A percentile compares a stretch with the other conserved stretches of the same genome.
Evolutionary conservation across 75 land plant genomes (phyloP).

Genomic region (Pinus taeda): DNA sequence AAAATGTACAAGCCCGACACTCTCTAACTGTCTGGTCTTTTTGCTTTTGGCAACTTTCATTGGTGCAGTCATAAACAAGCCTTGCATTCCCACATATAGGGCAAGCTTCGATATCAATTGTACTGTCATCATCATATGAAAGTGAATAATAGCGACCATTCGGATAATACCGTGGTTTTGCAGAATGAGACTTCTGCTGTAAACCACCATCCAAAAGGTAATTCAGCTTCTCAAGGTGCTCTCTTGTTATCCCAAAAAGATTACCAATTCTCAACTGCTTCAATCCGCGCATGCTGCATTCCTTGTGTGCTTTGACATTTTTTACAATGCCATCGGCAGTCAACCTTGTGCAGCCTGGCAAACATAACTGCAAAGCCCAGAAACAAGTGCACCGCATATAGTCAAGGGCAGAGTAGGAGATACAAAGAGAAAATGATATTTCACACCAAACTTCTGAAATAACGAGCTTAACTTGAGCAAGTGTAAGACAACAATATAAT

Average conservation of each 20-base stretch:
- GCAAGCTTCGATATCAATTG: constrained; percentile 62
- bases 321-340: constrained; percentile 56
- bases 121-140: constrained; percentile 41
- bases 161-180: constrained; percentile 51
- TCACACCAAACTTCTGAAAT: too few relatives aligned
- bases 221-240: constrained; percentile 50
- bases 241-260: constrained; percentile 45
- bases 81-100: constrained; percentile 36
- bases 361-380: too few relatives aligned
- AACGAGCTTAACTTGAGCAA: too few relatives aligned
- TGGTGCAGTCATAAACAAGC: constrained; percentile 75
- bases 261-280: constrained; percentile 58
- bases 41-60: constrained; percentile 33
- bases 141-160: constrained; percentile 25
- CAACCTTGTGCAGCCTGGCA: constrained; percentile 43
- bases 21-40: neutral
- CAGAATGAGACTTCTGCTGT: neutral
- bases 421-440: too few relatives aligned
- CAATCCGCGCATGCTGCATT: constrained; percentile 22
- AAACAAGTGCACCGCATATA: too few relatives aligned
- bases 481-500: too few relatives aligned
- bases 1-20: constrained; percentile 71
- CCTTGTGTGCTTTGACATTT: constrained; percentile 24
- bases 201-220: constrained; percentile 25
- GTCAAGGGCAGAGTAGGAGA: too few relatives aligned